A percentile compares a stretch with the other conserved stretches of the same genome.
These are phyloP conservation scores for Fusarium sp. DNA, from an alignment of 2,329 filamentous ascomycete species.

Conservation along the genomic window DNA sequence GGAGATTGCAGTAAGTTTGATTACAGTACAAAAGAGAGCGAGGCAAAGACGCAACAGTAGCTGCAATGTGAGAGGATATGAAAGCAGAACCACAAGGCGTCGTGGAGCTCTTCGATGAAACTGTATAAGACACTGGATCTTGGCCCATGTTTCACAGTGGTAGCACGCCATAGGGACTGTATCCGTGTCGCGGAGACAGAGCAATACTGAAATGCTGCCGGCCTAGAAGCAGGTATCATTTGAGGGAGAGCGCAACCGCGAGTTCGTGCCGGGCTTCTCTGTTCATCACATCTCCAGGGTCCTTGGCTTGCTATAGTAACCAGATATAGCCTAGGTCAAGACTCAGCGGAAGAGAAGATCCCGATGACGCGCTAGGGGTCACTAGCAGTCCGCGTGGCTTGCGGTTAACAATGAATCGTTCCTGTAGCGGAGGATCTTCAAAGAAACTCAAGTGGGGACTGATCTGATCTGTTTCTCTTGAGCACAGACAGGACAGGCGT, in stretches of 20 bases:
- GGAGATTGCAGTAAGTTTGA: neutral
- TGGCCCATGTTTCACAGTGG: constrained; percentile 12
- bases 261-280: constrained; percentile 10
- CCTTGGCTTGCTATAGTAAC: constrained; percentile 4
- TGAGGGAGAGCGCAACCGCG: constrained; percentile 4
- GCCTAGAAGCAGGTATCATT: constrained; percentile 7
- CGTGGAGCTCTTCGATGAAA: constrained; percentile 2
- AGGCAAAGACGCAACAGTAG: neutral
- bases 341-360: constrained; percentile 21
- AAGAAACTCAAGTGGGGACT: constrained; percentile 37
- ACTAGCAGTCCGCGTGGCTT: constrained; percentile 38
- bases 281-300: neutral
- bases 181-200: neutral
- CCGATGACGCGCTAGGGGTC: constrained; percentile 26
- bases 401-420: constrained; percentile 22
- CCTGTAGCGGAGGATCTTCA: constrained; percentile 34
- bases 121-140: constrained; percentile 2
- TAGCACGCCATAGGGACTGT: constrained; percentile 13
- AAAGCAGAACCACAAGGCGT: neutral
- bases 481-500: constrained; percentile 23
- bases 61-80: neutral
- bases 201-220: neutral
- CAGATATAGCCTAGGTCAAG: constrained; percentile 2
- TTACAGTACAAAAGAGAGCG: neutral
- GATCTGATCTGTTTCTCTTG: constrained; percentile 26